Conservation (phyloP, 2,329 filamentous ascomycete species). For the Eurotiales sp. region DNA sequence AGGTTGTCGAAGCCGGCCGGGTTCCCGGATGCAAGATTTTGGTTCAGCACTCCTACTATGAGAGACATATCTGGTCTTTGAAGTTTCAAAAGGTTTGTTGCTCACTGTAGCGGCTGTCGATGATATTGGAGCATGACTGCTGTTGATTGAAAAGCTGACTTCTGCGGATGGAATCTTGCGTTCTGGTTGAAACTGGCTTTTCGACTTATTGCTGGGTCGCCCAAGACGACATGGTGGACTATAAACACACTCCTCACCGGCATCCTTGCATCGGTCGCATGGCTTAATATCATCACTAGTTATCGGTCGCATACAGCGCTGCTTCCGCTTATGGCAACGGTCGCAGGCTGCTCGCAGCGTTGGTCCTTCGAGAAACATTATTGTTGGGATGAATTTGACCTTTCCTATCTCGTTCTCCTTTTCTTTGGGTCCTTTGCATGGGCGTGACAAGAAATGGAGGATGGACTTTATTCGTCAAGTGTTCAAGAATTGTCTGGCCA, state of each 20-base stretch:
- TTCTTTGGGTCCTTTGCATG: too few relatives aligned
- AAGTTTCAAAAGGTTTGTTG: background rate
- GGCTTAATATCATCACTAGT: background rate
- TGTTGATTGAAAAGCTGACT: background rate
- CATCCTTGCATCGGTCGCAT: conserved; percentile 7
- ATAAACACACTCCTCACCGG: conserved; percentile 8
- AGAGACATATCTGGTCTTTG: background rate
- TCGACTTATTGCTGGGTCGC: conserved; percentile 2
- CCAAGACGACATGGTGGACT: conserved; percentile 9
- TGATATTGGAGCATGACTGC: background rate
- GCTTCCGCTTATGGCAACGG: conserved; percentile 11
- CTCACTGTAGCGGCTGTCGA: background rate
- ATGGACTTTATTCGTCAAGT: too few relatives aligned
- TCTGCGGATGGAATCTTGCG: background rate
- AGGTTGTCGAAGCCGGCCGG: background rate
- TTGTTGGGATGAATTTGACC: too few relatives aligned
- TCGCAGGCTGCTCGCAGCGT: conserved; percentile 5
- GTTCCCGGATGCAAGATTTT: background rate
- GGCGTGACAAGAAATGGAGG: too few relatives aligned
- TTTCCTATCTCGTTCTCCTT: too few relatives aligned
- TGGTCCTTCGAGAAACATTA: background rate
- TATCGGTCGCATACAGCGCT: conserved; percentile 5
- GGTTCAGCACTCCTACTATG: background rate
- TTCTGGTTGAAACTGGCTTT: background rate
- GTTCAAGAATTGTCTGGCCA: too few relatives aligned